A percentile compares a stretch with the other conserved stretches of the same genome.
Evolutionary conservation across 176 grass and related monocot genomes (phyloP).

Genomic region (Chrysopogon serrulatus): DNA sequence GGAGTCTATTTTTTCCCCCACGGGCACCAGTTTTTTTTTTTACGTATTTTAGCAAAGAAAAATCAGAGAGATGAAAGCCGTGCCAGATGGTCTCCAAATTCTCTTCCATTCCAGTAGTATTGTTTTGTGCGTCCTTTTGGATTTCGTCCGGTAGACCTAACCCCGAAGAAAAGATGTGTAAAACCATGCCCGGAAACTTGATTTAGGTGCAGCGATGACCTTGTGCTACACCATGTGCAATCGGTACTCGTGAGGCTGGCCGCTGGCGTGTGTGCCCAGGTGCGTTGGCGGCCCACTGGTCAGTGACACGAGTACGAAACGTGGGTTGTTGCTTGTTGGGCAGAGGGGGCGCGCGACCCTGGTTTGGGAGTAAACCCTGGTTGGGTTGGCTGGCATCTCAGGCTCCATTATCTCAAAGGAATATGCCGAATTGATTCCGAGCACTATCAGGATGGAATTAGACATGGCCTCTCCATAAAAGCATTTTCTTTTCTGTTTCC

Average conservation of each 20-base stretch:
- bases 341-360: too few relatives aligned
- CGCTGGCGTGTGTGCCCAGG: not conserved
- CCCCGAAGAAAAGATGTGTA: not conserved
- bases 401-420: not conserved
- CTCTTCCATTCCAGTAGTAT: too few relatives aligned
- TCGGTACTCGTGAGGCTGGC: not conserved
- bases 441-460: not conserved
- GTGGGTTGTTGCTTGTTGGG: not conserved
- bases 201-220: too few relatives aligned
- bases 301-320: not conserved
- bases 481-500: not conserved
- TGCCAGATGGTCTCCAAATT: too few relatives aligned
- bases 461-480: not conserved
- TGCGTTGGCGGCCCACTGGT: not conserved
- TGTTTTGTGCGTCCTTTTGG: not conserved
- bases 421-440: slow-evolving; percentile 6
- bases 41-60: too few relatives aligned
- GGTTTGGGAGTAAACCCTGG: not conserved
- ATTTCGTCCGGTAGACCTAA: not conserved
- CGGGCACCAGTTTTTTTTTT: too few relatives aligned
- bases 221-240: too few relatives aligned
- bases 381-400: not conserved
- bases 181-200: not conserved
- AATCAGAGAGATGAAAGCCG: too few relatives aligned
- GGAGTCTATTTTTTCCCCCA: too few relatives aligned